Evolutionary conservation across 805 yeast genomes (phyloP), one percentile per base, ranked within the genome.

Genomic region (Clavispora asparagi): DNA sequence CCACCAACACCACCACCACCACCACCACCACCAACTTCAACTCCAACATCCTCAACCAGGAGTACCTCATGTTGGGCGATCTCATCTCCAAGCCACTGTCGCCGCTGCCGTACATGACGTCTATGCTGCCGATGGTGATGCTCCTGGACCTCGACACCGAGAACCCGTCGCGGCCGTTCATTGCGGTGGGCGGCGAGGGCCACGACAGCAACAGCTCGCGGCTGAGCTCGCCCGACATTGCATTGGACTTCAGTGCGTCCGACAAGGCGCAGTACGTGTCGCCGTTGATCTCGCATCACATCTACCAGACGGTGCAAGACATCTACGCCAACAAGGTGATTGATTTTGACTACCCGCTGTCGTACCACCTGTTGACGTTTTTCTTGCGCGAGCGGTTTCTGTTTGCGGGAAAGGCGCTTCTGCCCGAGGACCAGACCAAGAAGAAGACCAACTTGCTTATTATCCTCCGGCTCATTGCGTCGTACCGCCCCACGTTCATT

Each of bases 401-500:
- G 56, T 91, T 87, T 46, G 52, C 71, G 59, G 68, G 67, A 61
- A 49, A 44, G 36, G 25, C n/a, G 17, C 28, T 70, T 53, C 41
- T 65, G 7, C 52, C 49, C 13, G 64, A 57, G n/a, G 67, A 63
- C 41, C 60, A 57, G 42, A 59, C 58, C 35, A 47, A 45, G 8
- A 70, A 70, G 43, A 52, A 74, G 25, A 53, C 59, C 31, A 69
- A 61, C 47, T 49, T 71, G 16, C 58, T 71, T 19, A 58, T 63
- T 41, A 77, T 82, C 38, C 75, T 81, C 16, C 78, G 80, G 66
- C 67, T 78, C 49, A 73, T 82, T 73, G 85, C 83, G 44, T 70
- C 79, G 55, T 84, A 83, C 58, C 69, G 92, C 44, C 92, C 94
- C 11, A 80, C 87, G 12, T 87, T 87, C 56, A 85, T 84, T 16